A percentile compares a stretch with the other conserved stretches of the same genome.
Conservation (phyloP, 345 rosid species). For the Conringia planisiliqua region DNA sequence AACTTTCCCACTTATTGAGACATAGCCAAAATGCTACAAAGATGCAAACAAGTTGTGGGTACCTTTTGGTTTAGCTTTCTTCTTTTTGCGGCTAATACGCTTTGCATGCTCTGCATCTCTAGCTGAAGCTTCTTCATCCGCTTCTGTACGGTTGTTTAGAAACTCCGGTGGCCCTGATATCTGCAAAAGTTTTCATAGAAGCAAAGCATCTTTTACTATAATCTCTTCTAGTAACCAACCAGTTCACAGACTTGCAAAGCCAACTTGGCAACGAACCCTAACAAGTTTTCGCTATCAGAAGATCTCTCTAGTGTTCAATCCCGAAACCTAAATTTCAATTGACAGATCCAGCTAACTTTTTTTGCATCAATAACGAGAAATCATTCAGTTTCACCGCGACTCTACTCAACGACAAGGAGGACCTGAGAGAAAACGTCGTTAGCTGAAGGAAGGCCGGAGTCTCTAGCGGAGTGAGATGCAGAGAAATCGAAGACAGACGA, state of each 20-base stretch:
- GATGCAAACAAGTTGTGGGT: conserved; percentile 6
- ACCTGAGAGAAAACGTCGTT: conserved; percentile 83
- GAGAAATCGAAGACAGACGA: conserved; percentile 46
- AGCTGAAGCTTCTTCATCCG: conserved; percentile 45
- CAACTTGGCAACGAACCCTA: not conserved
- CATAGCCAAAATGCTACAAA: not conserved
- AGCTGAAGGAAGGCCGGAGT: conserved; percentile 81
- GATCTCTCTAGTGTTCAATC: not conserved
- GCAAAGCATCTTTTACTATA: not conserved
- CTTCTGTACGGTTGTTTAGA: conserved; percentile 65
- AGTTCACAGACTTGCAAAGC: not conserved
- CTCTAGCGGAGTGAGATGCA: conserved; percentile 29
- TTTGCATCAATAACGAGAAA: not conserved
- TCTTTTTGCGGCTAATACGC: conserved; percentile 52
- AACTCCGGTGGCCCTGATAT: conserved; percentile 87
- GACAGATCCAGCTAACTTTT: not conserved
- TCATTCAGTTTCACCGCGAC: not conserved
- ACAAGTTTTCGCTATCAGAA: not conserved
- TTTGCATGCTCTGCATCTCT: conserved; percentile 48
- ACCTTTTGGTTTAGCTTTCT: conserved; percentile 73
- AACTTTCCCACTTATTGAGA: not conserved
- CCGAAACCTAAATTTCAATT: not conserved
- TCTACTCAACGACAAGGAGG: not conserved
- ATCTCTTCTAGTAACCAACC: not conserved
- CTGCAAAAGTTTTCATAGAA: conserved; percentile 38